Conservation (phyloP, 139 green algal species). For the Chlamydomonas applanata region DNA sequence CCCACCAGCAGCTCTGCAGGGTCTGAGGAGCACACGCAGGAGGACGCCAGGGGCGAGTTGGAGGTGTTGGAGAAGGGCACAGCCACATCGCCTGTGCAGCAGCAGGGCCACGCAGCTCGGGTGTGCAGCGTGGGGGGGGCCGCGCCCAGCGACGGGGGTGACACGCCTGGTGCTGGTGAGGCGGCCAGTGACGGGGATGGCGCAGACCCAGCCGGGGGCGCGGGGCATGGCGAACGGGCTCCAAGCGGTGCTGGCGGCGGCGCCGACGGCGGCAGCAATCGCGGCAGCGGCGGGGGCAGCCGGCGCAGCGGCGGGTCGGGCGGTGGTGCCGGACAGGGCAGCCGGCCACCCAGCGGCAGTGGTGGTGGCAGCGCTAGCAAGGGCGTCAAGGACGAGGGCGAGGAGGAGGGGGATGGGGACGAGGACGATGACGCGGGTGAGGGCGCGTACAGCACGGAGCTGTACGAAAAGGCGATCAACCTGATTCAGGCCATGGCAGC, state of each 20-base stretch:
- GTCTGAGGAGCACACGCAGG: not conserved
- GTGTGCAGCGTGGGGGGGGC: not conserved
- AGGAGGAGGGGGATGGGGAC: not conserved
- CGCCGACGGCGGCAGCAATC: not conserved
- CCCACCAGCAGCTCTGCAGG: not conserved
- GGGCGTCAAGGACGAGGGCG: not conserved
- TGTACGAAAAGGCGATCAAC: not conserved
- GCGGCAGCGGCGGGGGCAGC: not conserved
- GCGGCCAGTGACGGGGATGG: not conserved
- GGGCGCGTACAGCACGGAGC: not conserved
- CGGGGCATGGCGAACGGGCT: not conserved
- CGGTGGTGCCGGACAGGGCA: not conserved
- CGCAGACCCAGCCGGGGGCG: not conserved
- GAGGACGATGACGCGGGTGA: not conserved
- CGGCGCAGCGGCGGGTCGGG: slow-evolving; percentile 18
- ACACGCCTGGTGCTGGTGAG: not conserved
- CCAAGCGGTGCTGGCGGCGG: not conserved
- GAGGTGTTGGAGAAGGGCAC: not conserved
- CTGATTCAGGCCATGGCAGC: no score
- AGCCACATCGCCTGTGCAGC: not conserved
- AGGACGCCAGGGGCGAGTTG: not conserved
- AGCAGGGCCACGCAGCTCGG: not conserved
- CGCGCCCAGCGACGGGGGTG: not conserved
- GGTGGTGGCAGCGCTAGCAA: slow-evolving; percentile 2
- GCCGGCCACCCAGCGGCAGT: not conserved